Conservation (phyloP, 805 yeast genomes). For the Myxozyma mucilagina region DNA sequence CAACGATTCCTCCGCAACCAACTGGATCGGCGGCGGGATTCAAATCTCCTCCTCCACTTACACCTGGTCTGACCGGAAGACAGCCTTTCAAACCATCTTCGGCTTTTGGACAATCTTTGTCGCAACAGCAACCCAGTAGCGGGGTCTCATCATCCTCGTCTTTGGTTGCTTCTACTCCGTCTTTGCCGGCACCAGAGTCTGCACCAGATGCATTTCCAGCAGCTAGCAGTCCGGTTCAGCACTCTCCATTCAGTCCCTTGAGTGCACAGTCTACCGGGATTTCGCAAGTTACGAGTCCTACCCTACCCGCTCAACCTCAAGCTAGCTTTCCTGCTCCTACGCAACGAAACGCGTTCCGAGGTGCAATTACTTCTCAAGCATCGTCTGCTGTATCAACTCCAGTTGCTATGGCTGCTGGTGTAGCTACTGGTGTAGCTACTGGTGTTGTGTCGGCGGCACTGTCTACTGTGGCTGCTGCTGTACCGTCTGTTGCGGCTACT, state of each 20-base stretch:
- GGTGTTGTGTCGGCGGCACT: background rate
- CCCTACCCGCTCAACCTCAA: background rate
- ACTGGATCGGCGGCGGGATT: constrained; percentile 23
- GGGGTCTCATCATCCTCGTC: constrained; percentile 30
- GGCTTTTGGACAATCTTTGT: constrained; percentile 75
- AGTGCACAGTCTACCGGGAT: background rate
- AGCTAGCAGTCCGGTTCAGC: background rate
- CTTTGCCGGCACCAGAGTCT: background rate
- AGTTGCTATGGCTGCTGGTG: too few species aligned
- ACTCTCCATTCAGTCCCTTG: background rate
- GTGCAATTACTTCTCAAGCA: too few species aligned
- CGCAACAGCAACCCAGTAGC: constrained; percentile 40
- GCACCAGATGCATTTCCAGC: background rate
- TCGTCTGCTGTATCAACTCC: too few species aligned
- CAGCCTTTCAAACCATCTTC: constrained; percentile 76
- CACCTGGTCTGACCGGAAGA: constrained; percentile 27
- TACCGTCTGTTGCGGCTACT: background rate
- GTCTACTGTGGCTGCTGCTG: background rate
- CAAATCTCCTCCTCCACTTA: constrained; percentile 30
- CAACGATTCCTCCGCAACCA: constrained; percentile 37
- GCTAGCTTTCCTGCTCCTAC: background rate
- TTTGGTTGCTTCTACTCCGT: constrained; percentile 28
- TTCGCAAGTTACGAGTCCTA: background rate
- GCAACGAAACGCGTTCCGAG: too few species aligned
- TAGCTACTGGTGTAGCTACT: too few species aligned